A percentile compares a stretch with the other conserved stretches of the same genome.
Conservation (phyloP, 2,329 filamentous ascomycete genomes). For the Pestalotiopsis sp. region DNA sequence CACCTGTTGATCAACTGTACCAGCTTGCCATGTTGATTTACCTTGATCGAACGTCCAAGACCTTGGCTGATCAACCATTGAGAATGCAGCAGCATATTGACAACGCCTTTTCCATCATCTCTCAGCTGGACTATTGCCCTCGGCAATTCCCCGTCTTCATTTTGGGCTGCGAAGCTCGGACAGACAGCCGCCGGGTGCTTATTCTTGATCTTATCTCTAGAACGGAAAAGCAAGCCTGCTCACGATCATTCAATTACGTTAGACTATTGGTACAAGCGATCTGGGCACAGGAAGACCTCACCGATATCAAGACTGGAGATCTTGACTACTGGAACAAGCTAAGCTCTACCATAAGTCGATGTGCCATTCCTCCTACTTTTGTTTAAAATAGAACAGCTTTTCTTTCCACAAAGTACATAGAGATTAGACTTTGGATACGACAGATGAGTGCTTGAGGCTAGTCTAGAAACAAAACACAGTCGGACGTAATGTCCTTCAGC, state of each 20-base stretch:
- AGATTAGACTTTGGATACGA: no score
- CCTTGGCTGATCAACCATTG: conserved; percentile 10
- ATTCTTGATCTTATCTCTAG: conserved; percentile 31
- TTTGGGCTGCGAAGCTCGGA: conserved; percentile 29
- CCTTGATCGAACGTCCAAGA: conserved; percentile 26
- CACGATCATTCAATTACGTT: conserved; percentile 23
- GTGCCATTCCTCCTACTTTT: not conserved
- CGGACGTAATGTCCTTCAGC: no score
- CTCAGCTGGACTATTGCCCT: conserved; percentile 21
- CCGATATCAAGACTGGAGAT: conserved; percentile 2
- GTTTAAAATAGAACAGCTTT: not conserved
- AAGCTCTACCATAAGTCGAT: not conserved
- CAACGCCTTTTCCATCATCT: conserved; percentile 27
- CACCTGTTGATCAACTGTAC: conserved; percentile 6
- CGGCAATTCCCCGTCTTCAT: conserved; percentile 29
- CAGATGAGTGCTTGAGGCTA: no score
- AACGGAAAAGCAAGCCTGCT: conserved; percentile 20
- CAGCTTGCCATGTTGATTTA: conserved; percentile 22
- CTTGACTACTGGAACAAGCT: conserved; percentile 2
- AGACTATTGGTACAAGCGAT: conserved; percentile 28
- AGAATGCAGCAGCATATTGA: conserved; percentile 22
- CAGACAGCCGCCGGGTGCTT: conserved; percentile 23
- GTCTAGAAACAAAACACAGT: no score
- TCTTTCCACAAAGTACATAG: no score
- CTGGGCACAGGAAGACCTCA: conserved; percentile 39